Percentiles rank a stretch among this genome's conserved stretches.
These are phyloP conservation scores for Gymnopilus dilepis DNA, from an alignment of 768 basidiomycete genomes.

Conservation along the genomic window DNA sequence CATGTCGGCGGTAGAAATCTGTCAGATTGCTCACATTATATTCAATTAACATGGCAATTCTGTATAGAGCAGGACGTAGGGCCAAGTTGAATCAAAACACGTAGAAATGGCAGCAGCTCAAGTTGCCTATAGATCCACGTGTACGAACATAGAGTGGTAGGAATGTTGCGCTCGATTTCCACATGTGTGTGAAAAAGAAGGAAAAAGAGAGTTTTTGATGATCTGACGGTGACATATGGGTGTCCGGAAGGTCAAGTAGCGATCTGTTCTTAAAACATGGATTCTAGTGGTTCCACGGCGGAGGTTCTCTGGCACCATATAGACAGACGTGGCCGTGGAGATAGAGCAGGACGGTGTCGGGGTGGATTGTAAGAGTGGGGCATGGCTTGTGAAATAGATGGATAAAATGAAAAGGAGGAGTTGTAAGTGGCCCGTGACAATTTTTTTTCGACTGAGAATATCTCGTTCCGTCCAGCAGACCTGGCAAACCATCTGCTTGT, in stretches of 20 bases:
- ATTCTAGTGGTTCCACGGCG: slow-evolving; percentile 41
- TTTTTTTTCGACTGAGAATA: slow-evolving; percentile 16
- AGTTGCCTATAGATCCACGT: slow-evolving; percentile 13
- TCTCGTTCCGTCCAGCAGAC: slow-evolving; percentile 18
- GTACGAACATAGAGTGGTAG: slow-evolving; percentile 11
- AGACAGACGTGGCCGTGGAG: slow-evolving; percentile 45
- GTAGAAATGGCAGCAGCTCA: not conserved
- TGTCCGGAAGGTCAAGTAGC: slow-evolving; percentile 34
- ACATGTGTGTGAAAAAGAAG: slow-evolving; percentile 38
- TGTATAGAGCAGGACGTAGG: not conserved
- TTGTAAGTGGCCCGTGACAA: not conserved
- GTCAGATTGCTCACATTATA: slow-evolving; percentile 3
- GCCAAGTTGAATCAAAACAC: slow-evolving; percentile 8
- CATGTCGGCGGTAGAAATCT: slow-evolving; percentile 15
- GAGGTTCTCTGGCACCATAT: slow-evolving; percentile 27
- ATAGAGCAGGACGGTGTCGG: slow-evolving; percentile 21
- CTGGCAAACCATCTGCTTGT: slow-evolving; percentile 25
- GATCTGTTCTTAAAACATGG: slow-evolving; percentile 26
- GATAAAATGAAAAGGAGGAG: slow-evolving; percentile 9
- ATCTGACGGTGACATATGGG: slow-evolving; percentile 37
- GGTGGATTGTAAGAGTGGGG: slow-evolving; percentile 4
- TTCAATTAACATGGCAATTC: not conserved
- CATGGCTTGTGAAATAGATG: not conserved
- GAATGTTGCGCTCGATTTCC: slow-evolving; percentile 24
- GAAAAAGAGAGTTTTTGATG: slow-evolving; percentile 37